Conservation (phyloP, 164 flowering plant species). For the Chloranthus sessilifolius region DNA sequence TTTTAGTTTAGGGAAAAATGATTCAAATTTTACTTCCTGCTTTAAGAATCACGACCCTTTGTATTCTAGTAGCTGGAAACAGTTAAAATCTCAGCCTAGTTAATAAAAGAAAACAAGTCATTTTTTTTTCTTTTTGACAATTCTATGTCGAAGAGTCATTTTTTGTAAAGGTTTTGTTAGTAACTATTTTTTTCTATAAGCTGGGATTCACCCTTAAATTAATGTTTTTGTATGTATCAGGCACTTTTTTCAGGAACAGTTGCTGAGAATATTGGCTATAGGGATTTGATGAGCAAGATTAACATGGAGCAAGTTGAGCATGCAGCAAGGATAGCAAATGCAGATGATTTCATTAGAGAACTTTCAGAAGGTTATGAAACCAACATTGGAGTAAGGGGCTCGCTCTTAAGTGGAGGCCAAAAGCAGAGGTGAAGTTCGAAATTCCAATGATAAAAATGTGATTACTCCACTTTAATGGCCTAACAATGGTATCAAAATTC, state of each 20-base stretch:
- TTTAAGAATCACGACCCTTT: too few species aligned
- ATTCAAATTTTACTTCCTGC: too few species aligned
- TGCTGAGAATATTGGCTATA: constrained; percentile 94
- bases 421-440: constrained; percentile 89
- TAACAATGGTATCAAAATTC: too few species aligned
- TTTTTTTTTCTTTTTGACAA: too few species aligned
- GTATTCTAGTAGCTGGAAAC: too few species aligned
- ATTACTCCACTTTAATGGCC: too few species aligned
- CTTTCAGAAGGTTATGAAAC: constrained; percentile 71
- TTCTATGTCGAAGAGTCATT: too few species aligned
- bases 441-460: too few species aligned
- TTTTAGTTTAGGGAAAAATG: too few species aligned
- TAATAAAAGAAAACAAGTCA: too few species aligned
- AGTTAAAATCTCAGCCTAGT: too few species aligned
- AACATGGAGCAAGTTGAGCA: constrained; percentile 66
- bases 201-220: background rate
- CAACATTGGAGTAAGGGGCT: constrained; percentile 83
- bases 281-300: constrained; percentile 59
- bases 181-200: background rate
- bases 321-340: constrained; percentile 82
- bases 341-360: constrained; percentile 72
- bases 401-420: constrained; percentile 92
- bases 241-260: constrained; percentile 88
- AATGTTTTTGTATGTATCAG: constrained; percentile 27
- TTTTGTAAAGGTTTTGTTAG: background rate